Conservation (phyloP, 1,284 basidiomycete genomes). For the Rugosomyces carneus region DNA sequence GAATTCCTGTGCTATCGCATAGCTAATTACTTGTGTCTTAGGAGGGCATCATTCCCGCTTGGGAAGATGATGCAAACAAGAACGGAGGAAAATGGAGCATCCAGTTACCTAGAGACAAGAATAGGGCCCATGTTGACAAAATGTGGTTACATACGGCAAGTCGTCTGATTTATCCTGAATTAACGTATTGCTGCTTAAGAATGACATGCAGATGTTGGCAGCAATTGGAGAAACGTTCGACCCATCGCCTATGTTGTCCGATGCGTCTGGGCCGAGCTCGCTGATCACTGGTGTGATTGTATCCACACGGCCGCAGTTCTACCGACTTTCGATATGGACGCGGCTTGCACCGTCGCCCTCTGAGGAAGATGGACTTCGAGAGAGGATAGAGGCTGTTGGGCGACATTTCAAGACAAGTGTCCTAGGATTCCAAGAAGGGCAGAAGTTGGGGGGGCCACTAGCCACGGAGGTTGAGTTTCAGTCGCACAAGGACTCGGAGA, state of each 20-base stretch:
- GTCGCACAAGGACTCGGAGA: constrained; percentile 93
- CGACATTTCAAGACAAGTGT: constrained; percentile 89
- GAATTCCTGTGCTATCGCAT: neutral
- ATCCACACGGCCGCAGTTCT: constrained; percentile 91
- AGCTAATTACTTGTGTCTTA: constrained; percentile 26
- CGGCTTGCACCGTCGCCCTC: constrained; percentile 60
- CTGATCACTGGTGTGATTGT: constrained; percentile 95
- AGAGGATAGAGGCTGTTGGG: constrained; percentile 64
- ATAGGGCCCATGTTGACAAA: constrained; percentile 77
- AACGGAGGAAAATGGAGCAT: constrained; percentile 98
- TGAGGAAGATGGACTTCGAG: constrained; percentile 54
- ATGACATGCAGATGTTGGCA: constrained; percentile 78
- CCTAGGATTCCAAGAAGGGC: constrained; percentile 71
- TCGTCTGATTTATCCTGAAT: constrained; percentile 3
- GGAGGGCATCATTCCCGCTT: constrained; percentile 93
- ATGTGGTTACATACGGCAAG: constrained; percentile 97
- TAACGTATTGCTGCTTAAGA: neutral
- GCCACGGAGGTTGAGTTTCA: constrained; percentile 93
- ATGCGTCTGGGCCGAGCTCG: constrained; percentile 46
- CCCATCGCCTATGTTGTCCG: constrained; percentile 59
- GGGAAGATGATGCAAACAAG: constrained; percentile 96
- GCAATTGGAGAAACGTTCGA: constrained; percentile 97
- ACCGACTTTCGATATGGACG: constrained; percentile 97
- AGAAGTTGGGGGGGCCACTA: constrained; percentile 74
- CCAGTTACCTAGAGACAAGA: constrained; percentile 95